Percentiles rank a stretch among this genome's conserved stretches.
Conservation (phyloP, 1,284 basidiomycete species). For the Cryptococcus wingfieldii region DNA sequence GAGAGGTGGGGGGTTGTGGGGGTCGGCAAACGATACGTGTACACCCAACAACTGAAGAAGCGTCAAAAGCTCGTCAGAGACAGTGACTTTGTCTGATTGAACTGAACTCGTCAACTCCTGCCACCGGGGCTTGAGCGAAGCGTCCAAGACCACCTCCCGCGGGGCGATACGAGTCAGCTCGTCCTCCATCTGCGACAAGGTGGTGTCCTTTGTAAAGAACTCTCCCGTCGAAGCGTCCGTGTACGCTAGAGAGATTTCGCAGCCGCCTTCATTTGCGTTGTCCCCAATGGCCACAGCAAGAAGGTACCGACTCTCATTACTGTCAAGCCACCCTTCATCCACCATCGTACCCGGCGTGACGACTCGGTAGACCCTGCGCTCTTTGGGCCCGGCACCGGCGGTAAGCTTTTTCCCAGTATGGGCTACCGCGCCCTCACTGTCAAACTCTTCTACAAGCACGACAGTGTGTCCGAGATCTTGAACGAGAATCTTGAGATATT, state of each 20-base stretch:
- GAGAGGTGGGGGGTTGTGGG: constrained; percentile 7
- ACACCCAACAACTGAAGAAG: constrained; percentile 34
- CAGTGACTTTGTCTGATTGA: neutral
- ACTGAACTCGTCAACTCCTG: neutral
- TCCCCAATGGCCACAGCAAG: constrained; percentile 58
- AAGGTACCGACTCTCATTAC: constrained; percentile 81
- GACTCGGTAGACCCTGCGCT: constrained; percentile 71
- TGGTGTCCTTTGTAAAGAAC: constrained; percentile 69
- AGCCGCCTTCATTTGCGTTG: neutral
- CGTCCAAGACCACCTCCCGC: constrained; percentile 71
- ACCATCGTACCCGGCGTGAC: constrained; percentile 89
- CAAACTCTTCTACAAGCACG: constrained; percentile 87
- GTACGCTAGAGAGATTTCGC: constrained; percentile 68
- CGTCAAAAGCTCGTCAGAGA: constrained; percentile 11
- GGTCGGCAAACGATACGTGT: constrained; percentile 40
- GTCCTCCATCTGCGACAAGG: constrained; percentile 62
- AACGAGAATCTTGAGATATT: constrained; percentile 78
- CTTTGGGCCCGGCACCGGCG: constrained; percentile 38
- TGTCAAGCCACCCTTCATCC: constrained; percentile 79
- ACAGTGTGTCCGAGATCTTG: constrained; percentile 76
- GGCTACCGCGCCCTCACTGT: constrained; percentile 26
- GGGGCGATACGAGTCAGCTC: constrained; percentile 79
- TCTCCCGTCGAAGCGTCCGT: constrained; percentile 94
- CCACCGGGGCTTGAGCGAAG: constrained; percentile 47
- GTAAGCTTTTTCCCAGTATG: constrained; percentile 56